These are phyloP conservation scores for Pistacia integerrima DNA, from an alignment of 345 rosid species.

Conservation along the genomic window DNA sequence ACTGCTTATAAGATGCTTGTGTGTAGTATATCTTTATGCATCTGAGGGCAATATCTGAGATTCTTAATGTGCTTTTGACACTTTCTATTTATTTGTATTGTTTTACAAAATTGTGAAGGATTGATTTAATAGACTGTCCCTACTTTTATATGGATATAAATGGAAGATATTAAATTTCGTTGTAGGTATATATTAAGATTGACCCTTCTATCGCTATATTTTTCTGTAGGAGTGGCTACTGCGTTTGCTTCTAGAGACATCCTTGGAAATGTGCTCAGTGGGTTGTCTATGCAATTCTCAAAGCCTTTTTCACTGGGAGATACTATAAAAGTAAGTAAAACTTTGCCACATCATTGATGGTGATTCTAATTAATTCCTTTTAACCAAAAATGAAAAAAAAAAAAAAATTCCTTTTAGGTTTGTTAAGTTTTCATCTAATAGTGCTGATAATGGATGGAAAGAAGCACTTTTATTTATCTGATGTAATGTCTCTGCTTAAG, in stretches of 20 bases:
- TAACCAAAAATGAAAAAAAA: too few species aligned
- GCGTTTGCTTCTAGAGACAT: conserved; percentile 93
- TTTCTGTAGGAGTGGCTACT: conserved; percentile 86
- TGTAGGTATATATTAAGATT: not conserved
- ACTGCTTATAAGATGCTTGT: not conserved
- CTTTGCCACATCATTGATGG: not conserved
- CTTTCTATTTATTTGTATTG: not conserved
- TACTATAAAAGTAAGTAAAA: conserved; percentile 76
- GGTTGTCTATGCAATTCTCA: conserved; percentile 83
- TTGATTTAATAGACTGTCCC: not conserved
- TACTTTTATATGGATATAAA: not conserved
- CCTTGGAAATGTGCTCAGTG: conserved; percentile 94
- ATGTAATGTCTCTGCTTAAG: not conserved
- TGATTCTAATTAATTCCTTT: not conserved
- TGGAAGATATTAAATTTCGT: not conserved
- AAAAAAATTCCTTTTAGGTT: too few species aligned
- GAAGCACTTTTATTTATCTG: not conserved
- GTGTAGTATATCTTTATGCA: not conserved
- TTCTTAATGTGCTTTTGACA: conserved; percentile 2
- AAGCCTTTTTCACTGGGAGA: conserved; percentile 94
- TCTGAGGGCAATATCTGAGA: not conserved
- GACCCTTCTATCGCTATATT: not conserved
- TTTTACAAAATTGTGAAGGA: not conserved
- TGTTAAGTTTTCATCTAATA: not conserved
- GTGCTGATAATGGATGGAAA: not conserved